Evolutionary conservation across 495 filamentous ascomycete genomes (phyloP).

Genomic region (Xylaria venustula): DNA sequence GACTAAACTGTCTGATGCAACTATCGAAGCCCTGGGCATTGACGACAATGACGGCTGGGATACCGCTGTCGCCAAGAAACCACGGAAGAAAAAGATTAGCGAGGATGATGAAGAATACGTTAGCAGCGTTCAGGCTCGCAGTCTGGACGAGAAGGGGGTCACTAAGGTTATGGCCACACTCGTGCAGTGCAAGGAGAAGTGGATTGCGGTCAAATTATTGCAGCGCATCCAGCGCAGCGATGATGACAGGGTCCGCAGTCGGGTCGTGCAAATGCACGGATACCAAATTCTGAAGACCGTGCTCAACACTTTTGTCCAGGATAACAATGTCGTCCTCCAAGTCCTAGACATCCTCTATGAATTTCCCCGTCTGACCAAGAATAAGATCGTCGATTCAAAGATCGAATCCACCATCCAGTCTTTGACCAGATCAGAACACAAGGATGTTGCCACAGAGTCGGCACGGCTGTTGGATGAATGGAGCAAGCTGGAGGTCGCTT

Average conservation of each 20-base stretch:
- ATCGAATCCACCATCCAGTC: conserved; percentile 82
- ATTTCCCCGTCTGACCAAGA: conserved; percentile 87
- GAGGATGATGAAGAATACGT: conserved; percentile 98
- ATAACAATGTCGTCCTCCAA: conserved; percentile 84
- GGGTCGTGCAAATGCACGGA: conserved; percentile 93
- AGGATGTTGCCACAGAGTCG: conserved; percentile 71
- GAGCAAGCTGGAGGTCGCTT: conserved; percentile 87
- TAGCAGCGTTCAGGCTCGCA: conserved; percentile 81
- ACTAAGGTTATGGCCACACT: conserved; percentile 98
- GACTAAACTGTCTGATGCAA: conserved; percentile 85
- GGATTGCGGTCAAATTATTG: conserved; percentile 96
- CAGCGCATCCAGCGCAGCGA: conserved; percentile 85
- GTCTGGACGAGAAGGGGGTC: conserved; percentile 82
- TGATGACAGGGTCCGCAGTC: conserved; percentile 83
- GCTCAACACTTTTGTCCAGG: conserved; percentile 79
- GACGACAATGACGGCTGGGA: conserved; percentile 94
- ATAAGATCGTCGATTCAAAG: conserved; percentile 96
- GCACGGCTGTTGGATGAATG: conserved; percentile 74
- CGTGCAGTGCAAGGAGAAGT: conserved; percentile 98
- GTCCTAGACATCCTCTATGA: conserved; percentile 85
- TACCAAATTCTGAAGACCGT: conserved; percentile 91
- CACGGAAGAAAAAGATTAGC: conserved; percentile 88
- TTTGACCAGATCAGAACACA: conserved; percentile 66
- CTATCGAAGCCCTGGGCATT: conserved; percentile 93
- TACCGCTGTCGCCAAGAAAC: conserved; percentile 79